Evolutionary conservation across 331 rosid species (phyloP).

Genomic region (Spiraea crenata): DNA sequence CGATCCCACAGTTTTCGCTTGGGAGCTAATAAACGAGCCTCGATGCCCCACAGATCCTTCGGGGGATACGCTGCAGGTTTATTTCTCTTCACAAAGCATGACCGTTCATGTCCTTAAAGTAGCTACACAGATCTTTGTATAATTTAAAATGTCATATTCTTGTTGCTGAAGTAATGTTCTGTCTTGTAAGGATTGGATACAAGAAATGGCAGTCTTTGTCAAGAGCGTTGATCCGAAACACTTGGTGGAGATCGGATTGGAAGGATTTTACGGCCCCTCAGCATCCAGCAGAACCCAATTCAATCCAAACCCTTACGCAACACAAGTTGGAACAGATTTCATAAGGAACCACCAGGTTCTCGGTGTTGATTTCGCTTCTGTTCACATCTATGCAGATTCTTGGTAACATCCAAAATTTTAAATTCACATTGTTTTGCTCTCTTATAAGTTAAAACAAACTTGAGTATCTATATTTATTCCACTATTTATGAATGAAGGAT

Average conservation of each 20-base stretch:
- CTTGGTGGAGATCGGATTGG: conserved; percentile 80
- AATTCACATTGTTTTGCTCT: background rate
- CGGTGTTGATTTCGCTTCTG: conserved; percentile 89
- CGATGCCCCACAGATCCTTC: conserved; percentile 85
- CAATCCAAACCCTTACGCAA: conserved; percentile 91
- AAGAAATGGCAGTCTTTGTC: conserved; percentile 88
- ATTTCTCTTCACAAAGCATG: background rate
- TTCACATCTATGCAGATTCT: conserved; percentile 82
- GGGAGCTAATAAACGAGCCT: conserved; percentile 98
- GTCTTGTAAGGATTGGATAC: conserved; percentile 71
- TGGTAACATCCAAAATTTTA: conserved; percentile 36
- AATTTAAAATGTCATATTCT: background rate
- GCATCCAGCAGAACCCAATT: conserved; percentile 71
- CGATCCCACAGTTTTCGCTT: conserved; percentile 87
- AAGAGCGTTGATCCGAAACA: conserved; percentile 92
- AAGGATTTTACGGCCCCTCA: conserved; percentile 97
- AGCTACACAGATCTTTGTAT: background rate
- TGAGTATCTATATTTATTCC: background rate
- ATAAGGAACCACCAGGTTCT: conserved; percentile 81
- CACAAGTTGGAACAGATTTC: conserved; percentile 90
- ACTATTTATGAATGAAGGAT: conserved; percentile 47
- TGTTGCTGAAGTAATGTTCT: background rate
- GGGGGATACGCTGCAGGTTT: conserved; percentile 75
- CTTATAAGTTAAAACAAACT: background rate
- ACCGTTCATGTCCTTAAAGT: background rate